Conservation (phyloP, 2,329 filamentous ascomycete species). For the Ophiosphaerella korrae region DNA sequence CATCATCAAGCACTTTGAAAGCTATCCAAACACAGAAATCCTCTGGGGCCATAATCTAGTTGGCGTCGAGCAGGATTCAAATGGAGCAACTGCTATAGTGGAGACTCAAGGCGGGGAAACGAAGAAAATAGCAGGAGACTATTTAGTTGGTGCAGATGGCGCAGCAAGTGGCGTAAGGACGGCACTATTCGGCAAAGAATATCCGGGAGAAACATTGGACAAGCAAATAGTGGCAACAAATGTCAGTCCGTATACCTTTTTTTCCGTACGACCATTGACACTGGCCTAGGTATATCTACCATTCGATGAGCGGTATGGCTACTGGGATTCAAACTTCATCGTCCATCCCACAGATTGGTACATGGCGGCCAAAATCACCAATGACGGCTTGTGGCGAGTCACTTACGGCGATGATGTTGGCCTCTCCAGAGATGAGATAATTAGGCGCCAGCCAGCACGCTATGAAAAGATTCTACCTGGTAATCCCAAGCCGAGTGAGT, state of each 20-base stretch:
- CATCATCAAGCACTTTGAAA: conserved; percentile 35
- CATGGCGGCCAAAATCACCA: conserved; percentile 66
- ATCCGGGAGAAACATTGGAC: conserved; percentile 65
- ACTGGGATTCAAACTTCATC: conserved; percentile 64
- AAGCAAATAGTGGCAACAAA: conserved; percentile 68
- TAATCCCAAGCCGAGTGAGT: conserved; percentile 62
- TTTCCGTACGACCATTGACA: not conserved
- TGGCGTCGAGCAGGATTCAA: conserved; percentile 37
- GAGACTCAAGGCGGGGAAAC: conserved; percentile 31
- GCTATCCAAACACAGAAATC: conserved; percentile 32
- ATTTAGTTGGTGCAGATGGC: conserved; percentile 43
- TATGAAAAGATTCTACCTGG: conserved; percentile 65
- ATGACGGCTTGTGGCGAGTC: conserved; percentile 66
- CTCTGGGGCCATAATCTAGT: conserved; percentile 40
- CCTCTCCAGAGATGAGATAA: conserved; percentile 60
- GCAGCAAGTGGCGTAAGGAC: conserved; percentile 41
- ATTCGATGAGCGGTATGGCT: conserved; percentile 62
- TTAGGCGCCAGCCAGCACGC: conserved; percentile 59
- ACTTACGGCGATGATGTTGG: conserved; percentile 65
- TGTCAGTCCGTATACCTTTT: conserved; percentile 43
- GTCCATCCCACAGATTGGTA: conserved; percentile 66
- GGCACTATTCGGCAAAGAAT: conserved; percentile 47
- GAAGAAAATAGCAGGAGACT: conserved; percentile 36
- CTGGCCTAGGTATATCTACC: conserved; percentile 61
- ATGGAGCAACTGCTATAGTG: conserved; percentile 33